Evolutionary conservation across 208 protist species (phyloP).

Genomic region (Trypanosoma rangeli): DNA sequence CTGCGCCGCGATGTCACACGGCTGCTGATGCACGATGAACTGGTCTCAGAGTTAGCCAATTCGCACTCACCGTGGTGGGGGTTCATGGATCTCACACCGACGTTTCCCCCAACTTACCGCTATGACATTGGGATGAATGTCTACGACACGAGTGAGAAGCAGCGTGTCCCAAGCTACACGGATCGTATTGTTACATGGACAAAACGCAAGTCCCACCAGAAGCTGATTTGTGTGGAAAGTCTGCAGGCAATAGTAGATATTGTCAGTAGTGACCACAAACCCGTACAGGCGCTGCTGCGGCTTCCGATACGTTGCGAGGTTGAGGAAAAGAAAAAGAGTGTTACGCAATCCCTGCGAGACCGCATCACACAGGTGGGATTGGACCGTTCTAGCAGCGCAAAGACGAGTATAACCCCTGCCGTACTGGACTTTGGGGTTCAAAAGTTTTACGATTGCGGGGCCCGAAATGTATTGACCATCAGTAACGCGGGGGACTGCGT

Average conservation of each 20-base stretch:
- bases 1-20: constrained; percentile 28
- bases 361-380: constrained; percentile 45
- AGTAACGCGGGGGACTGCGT: constrained; percentile 74
- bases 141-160: constrained; percentile 94
- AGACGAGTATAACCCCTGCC: constrained; percentile 35
- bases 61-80: constrained; percentile 77
- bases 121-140: constrained; percentile 85
- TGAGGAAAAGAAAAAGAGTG: constrained; percentile 42
- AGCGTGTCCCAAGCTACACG: constrained; percentile 86
- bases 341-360: constrained; percentile 48
- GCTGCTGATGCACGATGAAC: constrained; percentile 84
- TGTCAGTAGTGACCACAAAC: constrained; percentile 83
- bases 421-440: constrained; percentile 64
- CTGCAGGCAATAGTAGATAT: constrained; percentile 55
- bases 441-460: constrained; percentile 54
- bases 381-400: constrained; percentile 43
- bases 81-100: constrained; percentile 69
- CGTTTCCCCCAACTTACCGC: constrained; percentile 90
- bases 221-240: constrained; percentile 44
- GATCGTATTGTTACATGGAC: constrained; percentile 84
- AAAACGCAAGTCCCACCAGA: constrained; percentile 35
- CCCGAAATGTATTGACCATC: constrained; percentile 39
- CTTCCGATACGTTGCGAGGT: constrained; percentile 74
- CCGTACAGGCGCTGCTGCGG: constrained; percentile 61
- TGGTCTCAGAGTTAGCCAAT: constrained; percentile 62